Evolutionary conservation across 495 filamentous ascomycete genomes (phyloP).

Genomic region (Lichenothelia convexa): DNA sequence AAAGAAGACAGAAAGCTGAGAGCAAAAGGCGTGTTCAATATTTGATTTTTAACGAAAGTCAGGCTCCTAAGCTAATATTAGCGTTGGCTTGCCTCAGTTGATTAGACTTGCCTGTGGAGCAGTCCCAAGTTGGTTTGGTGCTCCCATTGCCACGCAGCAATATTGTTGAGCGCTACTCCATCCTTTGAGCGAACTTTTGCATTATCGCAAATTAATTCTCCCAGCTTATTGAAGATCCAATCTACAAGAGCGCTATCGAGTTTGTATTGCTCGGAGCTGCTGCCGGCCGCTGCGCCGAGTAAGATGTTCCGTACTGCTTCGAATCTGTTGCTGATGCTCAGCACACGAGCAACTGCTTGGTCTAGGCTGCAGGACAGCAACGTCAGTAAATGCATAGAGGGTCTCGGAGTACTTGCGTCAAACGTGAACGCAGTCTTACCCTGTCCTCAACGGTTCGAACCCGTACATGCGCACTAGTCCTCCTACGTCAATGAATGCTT

Average conservation of each 20-base stretch:
- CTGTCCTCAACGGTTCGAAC: not conserved
- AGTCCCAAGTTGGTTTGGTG: not conserved
- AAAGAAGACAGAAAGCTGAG: not conserved
- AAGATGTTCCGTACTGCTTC: not conserved
- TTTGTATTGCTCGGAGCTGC: not conserved
- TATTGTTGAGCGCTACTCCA: not conserved
- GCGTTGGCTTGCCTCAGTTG: not conserved
- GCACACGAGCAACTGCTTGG: not conserved
- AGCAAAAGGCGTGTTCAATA: not conserved
- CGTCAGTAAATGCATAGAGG: not conserved
- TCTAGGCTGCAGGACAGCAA: not conserved
- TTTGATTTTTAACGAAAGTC: not conserved
- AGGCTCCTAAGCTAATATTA: not conserved
- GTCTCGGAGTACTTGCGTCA: not conserved
- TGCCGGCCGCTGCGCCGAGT: not conserved
- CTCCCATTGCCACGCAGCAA: not conserved
- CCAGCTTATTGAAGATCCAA: not conserved
- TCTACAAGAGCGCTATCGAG: not conserved
- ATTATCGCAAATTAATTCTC: not conserved
- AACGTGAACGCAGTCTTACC: not conserved
- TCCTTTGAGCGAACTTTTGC: not conserved
- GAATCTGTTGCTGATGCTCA: not conserved
- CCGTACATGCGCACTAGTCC: not conserved
- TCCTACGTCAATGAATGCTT: not conserved
- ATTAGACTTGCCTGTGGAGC: not conserved